Conservation (phyloP, 495 filamentous ascomycete genomes). For the Cairneyella variabilis region DNA sequence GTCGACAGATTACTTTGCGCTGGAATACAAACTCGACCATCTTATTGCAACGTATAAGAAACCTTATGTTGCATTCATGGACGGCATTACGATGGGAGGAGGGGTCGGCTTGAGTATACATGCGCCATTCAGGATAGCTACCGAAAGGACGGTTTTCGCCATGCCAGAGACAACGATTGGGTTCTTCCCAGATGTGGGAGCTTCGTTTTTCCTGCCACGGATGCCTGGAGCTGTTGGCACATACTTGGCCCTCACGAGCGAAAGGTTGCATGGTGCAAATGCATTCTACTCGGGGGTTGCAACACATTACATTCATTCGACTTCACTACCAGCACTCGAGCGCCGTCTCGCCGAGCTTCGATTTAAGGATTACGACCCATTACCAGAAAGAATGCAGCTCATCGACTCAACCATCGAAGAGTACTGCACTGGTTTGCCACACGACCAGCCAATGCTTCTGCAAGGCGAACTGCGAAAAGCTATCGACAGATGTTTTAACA, state of each 20-base stretch:
- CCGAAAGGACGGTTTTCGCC: slow-evolving; percentile 89
- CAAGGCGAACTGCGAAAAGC: slow-evolving; percentile 62
- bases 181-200: slow-evolving; percentile 97
- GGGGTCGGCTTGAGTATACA: slow-evolving; percentile 93
- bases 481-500: slow-evolving; percentile 80
- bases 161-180: slow-evolving; percentile 99
- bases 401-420: slow-evolving; percentile 90
- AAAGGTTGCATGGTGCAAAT: slow-evolving; percentile 74
- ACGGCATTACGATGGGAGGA: slow-evolving; percentile 97
- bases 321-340: slow-evolving; percentile 73
- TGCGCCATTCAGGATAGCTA: slow-evolving; percentile 93
- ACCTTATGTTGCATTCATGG: slow-evolving; percentile 94
- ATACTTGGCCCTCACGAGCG: slow-evolving; percentile 87
- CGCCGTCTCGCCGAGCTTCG: slow-evolving; percentile 81
- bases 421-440: slow-evolving; percentile 76
- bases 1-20: slow-evolving; percentile 79
- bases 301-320: slow-evolving; percentile 93
- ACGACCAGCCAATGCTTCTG: slow-evolving; percentile 60
- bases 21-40: slow-evolving; percentile 94
- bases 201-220: slow-evolving; percentile 87
- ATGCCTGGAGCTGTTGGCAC: slow-evolving; percentile 81
- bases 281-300: slow-evolving; percentile 81
- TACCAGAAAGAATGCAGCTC: slow-evolving; percentile 57
- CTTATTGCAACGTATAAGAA: slow-evolving; percentile 91
- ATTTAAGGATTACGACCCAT: slow-evolving; percentile 68